Evolutionary conservation across 768 basidiomycete species (phyloP).

Genomic region (Lactifluus hygrophoroides): DNA sequence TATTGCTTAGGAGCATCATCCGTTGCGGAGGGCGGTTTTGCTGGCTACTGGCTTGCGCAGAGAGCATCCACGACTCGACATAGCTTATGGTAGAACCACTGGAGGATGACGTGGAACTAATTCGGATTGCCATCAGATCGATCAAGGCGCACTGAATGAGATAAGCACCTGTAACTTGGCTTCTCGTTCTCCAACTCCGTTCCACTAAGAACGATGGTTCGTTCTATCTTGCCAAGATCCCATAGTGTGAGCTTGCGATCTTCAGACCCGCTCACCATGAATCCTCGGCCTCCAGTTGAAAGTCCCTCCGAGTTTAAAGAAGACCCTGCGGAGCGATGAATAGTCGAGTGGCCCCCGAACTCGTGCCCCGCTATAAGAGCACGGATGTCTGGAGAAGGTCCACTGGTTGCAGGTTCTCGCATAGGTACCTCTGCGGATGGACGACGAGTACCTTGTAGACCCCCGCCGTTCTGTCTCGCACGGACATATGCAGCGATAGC

Average conservation of each 20-base stretch:
- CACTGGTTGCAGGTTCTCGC: constrained; percentile 26
- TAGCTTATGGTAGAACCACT: constrained; percentile 42
- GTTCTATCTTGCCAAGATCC: constrained; percentile 70
- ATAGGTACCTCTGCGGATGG: constrained; percentile 26
- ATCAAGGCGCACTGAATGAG: background rate
- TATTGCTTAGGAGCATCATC: constrained; percentile 69
- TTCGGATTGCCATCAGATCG: background rate
- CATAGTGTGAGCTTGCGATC: constrained; percentile 83
- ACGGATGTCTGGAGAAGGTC: constrained; percentile 59
- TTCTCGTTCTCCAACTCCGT: constrained; percentile 66
- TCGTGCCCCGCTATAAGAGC: constrained; percentile 65
- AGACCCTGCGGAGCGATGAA: constrained; percentile 26
- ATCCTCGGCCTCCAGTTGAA: constrained; percentile 39
- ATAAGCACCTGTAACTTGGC: constrained; percentile 63
- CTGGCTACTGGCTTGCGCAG: constrained; percentile 36
- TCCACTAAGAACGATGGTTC: constrained; percentile 74
- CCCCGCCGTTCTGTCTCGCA: constrained; percentile 41
- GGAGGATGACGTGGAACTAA: constrained; percentile 30
- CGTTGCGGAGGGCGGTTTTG: constrained; percentile 65
- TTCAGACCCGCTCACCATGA: constrained; percentile 82
- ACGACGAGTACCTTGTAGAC: constrained; percentile 13
- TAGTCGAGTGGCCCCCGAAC: constrained; percentile 59
- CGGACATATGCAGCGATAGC: constrained; percentile 80
- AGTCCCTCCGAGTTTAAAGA: constrained; percentile 16
- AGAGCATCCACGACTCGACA: constrained; percentile 54